A percentile compares a stretch with the other conserved stretches of the same genome.
phyloP scores from a whole-genome alignment of 202 grass and related monocot species.

The Zizania palustris region DNA sequence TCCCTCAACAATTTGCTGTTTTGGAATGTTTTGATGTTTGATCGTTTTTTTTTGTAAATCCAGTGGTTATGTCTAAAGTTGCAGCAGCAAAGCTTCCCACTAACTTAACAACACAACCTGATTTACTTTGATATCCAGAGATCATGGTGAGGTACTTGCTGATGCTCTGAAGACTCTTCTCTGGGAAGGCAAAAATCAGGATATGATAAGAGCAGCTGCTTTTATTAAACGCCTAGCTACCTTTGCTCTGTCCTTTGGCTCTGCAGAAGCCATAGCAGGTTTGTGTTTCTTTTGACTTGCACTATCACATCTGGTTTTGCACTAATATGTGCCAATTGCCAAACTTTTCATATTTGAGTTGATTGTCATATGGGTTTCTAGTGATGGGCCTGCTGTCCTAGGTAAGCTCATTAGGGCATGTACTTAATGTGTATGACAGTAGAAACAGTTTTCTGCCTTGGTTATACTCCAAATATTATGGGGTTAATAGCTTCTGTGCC shows the following conservation, averaged over 20 bases:
- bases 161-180: constrained; percentile 90
- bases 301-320: background rate
- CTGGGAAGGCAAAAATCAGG: constrained; percentile 90
- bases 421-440: background rate
- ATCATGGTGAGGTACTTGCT: constrained; percentile 77
- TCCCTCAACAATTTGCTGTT: background rate
- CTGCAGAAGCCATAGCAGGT: constrained; percentile 88
- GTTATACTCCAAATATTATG: background rate
- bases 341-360: constrained; percentile 1
- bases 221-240: constrained; percentile 92
- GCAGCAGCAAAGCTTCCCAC: background rate
- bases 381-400: too few species aligned
- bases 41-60: constrained; percentile 15
- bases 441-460: background rate
- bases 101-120: constrained; percentile 23
- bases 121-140: constrained; percentile 51
- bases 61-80: constrained; percentile 10
- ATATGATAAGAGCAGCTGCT: constrained; percentile 89
- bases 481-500: too few species aligned
- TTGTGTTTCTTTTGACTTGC: constrained; percentile 25
- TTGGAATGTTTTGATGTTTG: background rate
- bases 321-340: background rate
- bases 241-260: constrained; percentile 87
- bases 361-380: background rate
- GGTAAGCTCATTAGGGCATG: too few species aligned